Base-by-base conservation (phyloP, 139 green algal genomes). In the Penium margaritaceum region DNA sequence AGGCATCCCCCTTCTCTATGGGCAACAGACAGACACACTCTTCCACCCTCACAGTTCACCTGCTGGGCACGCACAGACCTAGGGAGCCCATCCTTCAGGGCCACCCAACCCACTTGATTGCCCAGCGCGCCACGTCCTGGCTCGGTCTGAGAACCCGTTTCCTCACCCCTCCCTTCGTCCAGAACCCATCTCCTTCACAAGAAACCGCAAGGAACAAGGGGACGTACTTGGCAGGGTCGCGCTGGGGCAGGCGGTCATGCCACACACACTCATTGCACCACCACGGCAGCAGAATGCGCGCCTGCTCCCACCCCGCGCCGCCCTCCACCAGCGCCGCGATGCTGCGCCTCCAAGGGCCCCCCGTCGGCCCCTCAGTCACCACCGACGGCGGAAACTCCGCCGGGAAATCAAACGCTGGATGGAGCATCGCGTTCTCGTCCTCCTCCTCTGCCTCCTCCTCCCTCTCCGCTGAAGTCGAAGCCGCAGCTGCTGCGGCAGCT, bases 231-330 rank as follows among this genome's bases (percentile, higher is more conserved):
- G 85, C 61, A 39, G 89, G 83, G 53, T 89, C 84, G 54, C 70
- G 77, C 41, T 43, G 66, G 2, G 82, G 86, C 57, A 67, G 74
- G 5, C 64, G 63, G 39, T 70, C 34, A 0, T 83, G 67, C 35
- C 95, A 79, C 47, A 95, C 84, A 36, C 84, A 87, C 30, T 93
- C 88, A 1, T 58, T 77, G 34, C 90, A 86, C 90, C 90, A 96
- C 9, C 75, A 41, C 0, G 90, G 90, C 14, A 84, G 15, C 51
- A 60, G 51, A n/a, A 60, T n/a, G 24, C 51, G 17, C 51, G 51
- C 51, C 30, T 60, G 24, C 27, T 91, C 43, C 30, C 85, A 61
- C 19, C 75, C 81, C 0, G 69, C 83, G 47, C 91, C 84, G 38
- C 21, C 66, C 17, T 76, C 84, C 33, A 70, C 55, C 17, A 88